Conservation (phyloP, 1,284 basidiomycete species). For the Moesziomyces globuligerus region DNA sequence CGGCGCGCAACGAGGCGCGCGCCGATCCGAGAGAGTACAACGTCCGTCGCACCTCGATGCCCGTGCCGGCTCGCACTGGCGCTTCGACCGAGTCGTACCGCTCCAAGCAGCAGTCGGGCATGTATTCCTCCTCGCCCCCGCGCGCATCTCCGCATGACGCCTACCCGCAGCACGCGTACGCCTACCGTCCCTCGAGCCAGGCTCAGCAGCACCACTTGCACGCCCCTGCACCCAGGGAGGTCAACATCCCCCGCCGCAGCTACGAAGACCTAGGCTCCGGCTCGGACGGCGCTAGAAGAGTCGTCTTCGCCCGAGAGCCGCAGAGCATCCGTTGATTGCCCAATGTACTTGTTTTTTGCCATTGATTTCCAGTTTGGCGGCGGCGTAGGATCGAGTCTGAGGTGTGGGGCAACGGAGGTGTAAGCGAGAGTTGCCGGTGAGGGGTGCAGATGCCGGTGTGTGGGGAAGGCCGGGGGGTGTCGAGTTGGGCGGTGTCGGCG, state of each 20-base stretch:
- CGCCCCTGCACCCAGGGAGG: conserved; percentile 5
- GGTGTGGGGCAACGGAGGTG: no score
- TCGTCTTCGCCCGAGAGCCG: conserved; percentile 35
- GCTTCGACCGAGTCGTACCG: conserved; percentile 6
- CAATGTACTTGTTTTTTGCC: no score
- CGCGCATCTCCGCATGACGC: conserved; percentile 11
- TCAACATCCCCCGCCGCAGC: conserved; percentile 18
- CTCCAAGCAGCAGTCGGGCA: conserved; percentile 11
- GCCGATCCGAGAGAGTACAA: conserved; percentile 30
- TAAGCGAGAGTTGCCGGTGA: background rate
- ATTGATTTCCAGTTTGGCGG: no score
- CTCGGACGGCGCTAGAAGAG: conserved; percentile 22
- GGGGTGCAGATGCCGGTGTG: background rate
- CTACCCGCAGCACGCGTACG: conserved; percentile 6
- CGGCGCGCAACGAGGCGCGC: background rate
- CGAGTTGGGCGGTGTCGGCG: background rate
- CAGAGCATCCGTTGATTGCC: conserved; percentile 57
- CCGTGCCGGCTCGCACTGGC: conserved; percentile 10
- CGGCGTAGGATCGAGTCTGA: no score
- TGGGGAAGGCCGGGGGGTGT: background rate
- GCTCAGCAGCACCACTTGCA: conserved; percentile 17
- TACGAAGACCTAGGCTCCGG: conserved; percentile 24
- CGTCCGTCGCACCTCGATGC: conserved; percentile 31
- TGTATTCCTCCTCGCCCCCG: conserved; percentile 22
- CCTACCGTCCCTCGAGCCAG: conserved; percentile 16